A percentile compares a stretch with the other conserved stretches of the same genome.
These are phyloP conservation scores for Chlorella sorokiniana DNA, from an alignment of 139 green algal species.

Conservation along the genomic window DNA sequence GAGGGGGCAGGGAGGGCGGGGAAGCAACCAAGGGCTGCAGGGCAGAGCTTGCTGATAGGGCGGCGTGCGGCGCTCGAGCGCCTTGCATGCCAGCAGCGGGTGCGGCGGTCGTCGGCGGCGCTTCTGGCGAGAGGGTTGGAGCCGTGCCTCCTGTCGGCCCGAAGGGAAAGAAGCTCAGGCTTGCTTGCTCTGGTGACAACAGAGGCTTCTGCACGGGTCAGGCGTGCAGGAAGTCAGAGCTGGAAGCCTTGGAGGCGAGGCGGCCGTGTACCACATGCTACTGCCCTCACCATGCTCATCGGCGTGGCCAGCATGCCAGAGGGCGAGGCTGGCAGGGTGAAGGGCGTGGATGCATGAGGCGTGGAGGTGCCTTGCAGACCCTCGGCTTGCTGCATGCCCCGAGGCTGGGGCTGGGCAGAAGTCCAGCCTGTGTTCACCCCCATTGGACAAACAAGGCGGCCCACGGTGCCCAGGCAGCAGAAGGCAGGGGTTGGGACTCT, in stretches of 20 bases:
- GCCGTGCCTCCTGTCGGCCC: neutral
- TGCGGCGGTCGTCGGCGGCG: too few relatives aligned
- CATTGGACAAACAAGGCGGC: too few relatives aligned
- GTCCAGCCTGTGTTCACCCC: too few relatives aligned
- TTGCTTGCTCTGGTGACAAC: conserved; percentile 2
- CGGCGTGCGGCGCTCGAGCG: too few relatives aligned
- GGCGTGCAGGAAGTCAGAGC: neutral
- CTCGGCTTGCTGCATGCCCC: too few relatives aligned
- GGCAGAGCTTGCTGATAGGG: neutral
- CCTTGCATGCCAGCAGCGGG: too few relatives aligned
- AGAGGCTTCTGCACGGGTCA: conserved; percentile 1
- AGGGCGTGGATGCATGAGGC: neutral
- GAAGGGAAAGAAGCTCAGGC: neutral
- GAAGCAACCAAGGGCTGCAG: too few relatives aligned
- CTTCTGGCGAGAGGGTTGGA: neutral
- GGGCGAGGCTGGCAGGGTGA: neutral
- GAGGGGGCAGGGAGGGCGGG: too few relatives aligned
- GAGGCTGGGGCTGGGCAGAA: too few relatives aligned
- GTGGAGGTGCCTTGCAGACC: too few relatives aligned
- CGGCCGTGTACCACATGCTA: neutral
- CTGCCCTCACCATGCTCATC: neutral
- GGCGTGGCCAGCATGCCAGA: neutral
- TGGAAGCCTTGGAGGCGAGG: neutral
- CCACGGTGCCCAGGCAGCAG: too few relatives aligned
- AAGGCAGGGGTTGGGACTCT: too few relatives aligned